Percentiles rank a stretch among this genome's conserved stretches.
Evolutionary conservation across 2,329 filamentous ascomycete genomes (phyloP).

Genomic region (Ascochyta pisi): DNA sequence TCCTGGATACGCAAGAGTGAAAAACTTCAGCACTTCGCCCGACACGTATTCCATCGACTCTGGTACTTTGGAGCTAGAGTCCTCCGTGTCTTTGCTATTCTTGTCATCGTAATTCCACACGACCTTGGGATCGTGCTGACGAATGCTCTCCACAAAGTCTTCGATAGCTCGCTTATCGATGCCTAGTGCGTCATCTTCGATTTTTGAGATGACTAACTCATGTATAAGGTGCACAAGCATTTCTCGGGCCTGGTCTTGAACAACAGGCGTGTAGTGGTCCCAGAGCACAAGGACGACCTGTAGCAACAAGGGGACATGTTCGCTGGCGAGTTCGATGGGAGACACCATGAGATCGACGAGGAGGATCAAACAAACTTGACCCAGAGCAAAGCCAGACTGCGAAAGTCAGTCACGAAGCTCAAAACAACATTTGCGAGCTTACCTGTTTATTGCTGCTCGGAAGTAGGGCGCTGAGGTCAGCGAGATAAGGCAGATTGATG

Average conservation of each 20-base stretch:
- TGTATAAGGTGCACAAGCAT: conserved; percentile 98
- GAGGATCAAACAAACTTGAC: conserved; percentile 90
- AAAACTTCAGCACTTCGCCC: conserved; percentile 81
- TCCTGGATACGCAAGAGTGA: conserved; percentile 81
- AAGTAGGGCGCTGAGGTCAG: conserved; percentile 56
- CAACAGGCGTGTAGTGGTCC: conserved; percentile 95
- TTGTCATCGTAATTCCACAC: conserved; percentile 96
- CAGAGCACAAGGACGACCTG: conserved; percentile 93
- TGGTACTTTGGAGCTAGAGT: conserved; percentile 80
- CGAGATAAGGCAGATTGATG: conserved; percentile 82
- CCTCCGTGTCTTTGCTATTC: conserved; percentile 73
- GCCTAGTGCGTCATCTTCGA: conserved; percentile 71
- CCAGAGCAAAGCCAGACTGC: conserved; percentile 82
- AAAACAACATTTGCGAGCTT: conserved; percentile 4
- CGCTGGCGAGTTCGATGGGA: conserved; percentile 78
- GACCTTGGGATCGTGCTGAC: conserved; percentile 81
- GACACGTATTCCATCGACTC: conserved; percentile 86
- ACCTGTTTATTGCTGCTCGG: conserved; percentile 43
- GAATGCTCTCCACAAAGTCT: conserved; percentile 84
- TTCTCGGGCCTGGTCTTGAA: conserved; percentile 95
- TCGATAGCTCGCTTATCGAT: conserved; percentile 80
- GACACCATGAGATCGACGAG: conserved; percentile 96
- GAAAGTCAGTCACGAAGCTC: conserved; percentile 20
- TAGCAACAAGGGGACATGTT: conserved; percentile 83
- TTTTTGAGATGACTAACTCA: conserved; percentile 82